phyloP scores from a whole-genome alignment of 805 yeast species.

The Metschnikowia matae region DNA sequence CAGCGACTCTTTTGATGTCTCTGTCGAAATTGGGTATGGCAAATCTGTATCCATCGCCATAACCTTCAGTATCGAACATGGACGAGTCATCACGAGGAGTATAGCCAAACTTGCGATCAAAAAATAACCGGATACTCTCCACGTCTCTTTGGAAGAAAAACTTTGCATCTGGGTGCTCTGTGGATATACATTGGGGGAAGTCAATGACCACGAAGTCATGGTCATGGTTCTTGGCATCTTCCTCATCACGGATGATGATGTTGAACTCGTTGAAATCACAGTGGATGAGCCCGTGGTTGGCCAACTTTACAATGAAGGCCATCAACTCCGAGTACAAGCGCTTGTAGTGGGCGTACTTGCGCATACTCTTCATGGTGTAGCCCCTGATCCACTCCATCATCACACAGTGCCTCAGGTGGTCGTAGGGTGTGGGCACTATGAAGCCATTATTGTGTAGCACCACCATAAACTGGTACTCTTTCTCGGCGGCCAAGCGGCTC shows the following conservation, averaged over 20 bases:
- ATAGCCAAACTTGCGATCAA: conserved; percentile 72
- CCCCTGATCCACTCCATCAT: conserved; percentile 90
- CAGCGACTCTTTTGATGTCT: conserved; percentile 65
- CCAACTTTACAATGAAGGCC: conserved; percentile 80
- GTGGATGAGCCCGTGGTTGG: conserved; percentile 86
- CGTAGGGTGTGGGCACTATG: conserved; percentile 83
- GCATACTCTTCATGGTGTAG: conserved; percentile 81
- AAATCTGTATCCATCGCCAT: conserved; percentile 71
- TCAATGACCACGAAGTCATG: conserved; percentile 87
- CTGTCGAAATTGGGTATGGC: conserved; percentile 76
- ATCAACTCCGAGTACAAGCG: conserved; percentile 79
- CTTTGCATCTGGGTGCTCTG: conserved; percentile 85
- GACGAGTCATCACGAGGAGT: conserved; percentile 62
- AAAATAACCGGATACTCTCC: conserved; percentile 80
- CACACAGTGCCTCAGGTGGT: conserved; percentile 85
- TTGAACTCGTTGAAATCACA: conserved; percentile 98
- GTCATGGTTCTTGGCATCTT: conserved; percentile 46
- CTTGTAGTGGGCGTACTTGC: conserved; percentile 64
- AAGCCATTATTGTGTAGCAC: conserved; percentile 72
- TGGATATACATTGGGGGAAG: conserved; percentile 97
- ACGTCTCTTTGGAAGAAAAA: conserved; percentile 89
- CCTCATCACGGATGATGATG: conserved; percentile 73
- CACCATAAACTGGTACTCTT: conserved; percentile 86
- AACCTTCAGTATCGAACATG: conserved; percentile 76
- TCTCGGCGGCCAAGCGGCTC: conserved; percentile 85